phyloP scores from a whole-genome alignment of 352 stramenopile species.

The Pythium phragmiticola region DNA sequence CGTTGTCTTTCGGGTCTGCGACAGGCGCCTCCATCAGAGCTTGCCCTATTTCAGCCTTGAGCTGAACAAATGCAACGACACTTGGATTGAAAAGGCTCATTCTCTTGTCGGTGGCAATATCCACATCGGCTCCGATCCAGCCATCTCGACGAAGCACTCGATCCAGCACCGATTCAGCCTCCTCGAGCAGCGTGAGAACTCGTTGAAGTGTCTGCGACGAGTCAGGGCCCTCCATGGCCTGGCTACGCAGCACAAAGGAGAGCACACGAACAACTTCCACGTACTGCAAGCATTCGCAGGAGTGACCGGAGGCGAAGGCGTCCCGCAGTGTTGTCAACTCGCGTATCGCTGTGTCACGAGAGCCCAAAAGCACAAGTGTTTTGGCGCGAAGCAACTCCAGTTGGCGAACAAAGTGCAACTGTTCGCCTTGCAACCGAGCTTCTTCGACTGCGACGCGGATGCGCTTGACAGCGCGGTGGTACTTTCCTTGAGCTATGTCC shows the following conservation, averaged over 20 bases:
- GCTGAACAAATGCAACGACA: constrained; percentile 47
- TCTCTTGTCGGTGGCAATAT: constrained; percentile 27
- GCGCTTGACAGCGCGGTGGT: constrained; percentile 30
- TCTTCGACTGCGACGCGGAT: constrained; percentile 39
- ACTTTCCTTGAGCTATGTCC: constrained; percentile 34
- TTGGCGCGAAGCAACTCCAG: constrained; percentile 43
- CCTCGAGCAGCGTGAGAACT: constrained; percentile 13
- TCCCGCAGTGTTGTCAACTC: constrained; percentile 32
- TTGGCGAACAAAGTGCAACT: constrained; percentile 42
- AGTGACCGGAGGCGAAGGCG: constrained; percentile 19
- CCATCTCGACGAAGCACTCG: constrained; percentile 46
- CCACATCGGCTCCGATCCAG: constrained; percentile 49
- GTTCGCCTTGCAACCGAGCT: constrained; percentile 29
- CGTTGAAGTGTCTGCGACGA: background rate
- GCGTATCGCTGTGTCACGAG: constrained; percentile 26
- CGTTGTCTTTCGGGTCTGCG: background rate
- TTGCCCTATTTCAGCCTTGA: constrained; percentile 52
- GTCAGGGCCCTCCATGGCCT: constrained; percentile 9
- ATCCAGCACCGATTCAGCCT: constrained; percentile 50
- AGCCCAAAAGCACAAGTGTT: constrained; percentile 40
- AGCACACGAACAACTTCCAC: constrained; percentile 39
- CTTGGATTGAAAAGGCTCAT: constrained; percentile 56
- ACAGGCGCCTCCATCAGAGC: constrained; percentile 42
- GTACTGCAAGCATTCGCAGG: constrained; percentile 33
- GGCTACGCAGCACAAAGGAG: constrained; percentile 29